Base-by-base conservation (phyloP, 257 asterid species). In the Lantana camara region DNA sequence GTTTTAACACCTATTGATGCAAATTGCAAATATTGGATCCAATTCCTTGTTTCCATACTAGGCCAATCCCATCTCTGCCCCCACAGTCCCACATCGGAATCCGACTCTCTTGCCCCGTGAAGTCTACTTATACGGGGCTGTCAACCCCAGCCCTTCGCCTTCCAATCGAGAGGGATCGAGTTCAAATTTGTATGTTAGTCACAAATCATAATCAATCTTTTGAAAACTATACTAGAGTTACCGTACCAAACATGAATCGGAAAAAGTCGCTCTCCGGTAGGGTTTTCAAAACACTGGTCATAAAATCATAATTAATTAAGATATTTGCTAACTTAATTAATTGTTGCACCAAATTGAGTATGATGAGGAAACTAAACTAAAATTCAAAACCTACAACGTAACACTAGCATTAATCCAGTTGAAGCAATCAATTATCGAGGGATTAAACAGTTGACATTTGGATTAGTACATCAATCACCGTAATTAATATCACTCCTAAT, bases 391-490 rank as follows among this genome's bases (percentile, higher is more conserved):
- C 72, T 65, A 58, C 13, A 1, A n/a, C n/a, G n/a, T n/a, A n/a
- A n/a, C 29, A 19, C 24, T 61, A 71, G 71, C 11, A 44, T 35
- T 24, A 22, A 63, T 44, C 6, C 34, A 0, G 2, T 5, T 7
- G n/a, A 29, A 57, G 57, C 32, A 42, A 76, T 76, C 71, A 63
- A 76, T 67, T 72, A 73, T 76, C 77, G n/a, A n/a, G n/a, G n/a
- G n/a, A 52, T 59, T 63, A 41, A 71, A 54, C 54, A 57, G 80
- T 71, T 67, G 81, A 76, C 75, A 63, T 67, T 63, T 75, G 48
- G 38, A 52, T 52, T 27, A 14, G 29, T 13, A 58, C 46, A 64
- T 63, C 54, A 69, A 35, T 35, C 11, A 57, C 17, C 44, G 6
- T 37, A 35, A 32, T 58, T 50, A 49, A 40, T 49, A n/a, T 9